These are phyloP conservation scores for Chionographis japonica DNA, from an alignment of 106 monocot genomes.

Conservation along the genomic window DNA sequence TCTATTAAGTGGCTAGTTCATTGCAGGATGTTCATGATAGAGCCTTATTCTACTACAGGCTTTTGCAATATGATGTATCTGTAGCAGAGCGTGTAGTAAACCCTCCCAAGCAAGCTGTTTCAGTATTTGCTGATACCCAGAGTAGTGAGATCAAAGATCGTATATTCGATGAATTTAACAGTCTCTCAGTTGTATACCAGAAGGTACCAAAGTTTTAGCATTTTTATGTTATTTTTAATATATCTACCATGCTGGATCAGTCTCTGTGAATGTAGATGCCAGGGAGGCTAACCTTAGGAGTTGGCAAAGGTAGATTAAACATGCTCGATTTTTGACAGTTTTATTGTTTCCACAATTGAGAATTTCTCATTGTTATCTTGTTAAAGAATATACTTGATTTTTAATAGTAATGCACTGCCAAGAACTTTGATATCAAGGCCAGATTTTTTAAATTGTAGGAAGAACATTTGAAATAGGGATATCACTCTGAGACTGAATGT, in stretches of 20 bases:
- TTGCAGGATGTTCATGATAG: constrained; percentile 99
- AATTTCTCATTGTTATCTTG: too few relatives aligned
- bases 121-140: constrained; percentile 95
- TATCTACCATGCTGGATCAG: background rate
- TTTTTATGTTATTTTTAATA: background rate
- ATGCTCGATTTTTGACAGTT: too few relatives aligned
- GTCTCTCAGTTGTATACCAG: constrained; percentile 84
- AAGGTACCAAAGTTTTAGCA: constrained; percentile 45
- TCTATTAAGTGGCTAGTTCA: constrained; percentile 10
- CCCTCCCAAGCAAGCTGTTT: constrained; percentile 98
- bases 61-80: constrained; percentile 84
- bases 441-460: too few relatives aligned
- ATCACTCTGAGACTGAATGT: too few relatives aligned
- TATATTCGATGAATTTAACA: constrained; percentile 98
- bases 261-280: background rate
- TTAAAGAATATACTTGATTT: too few relatives aligned
- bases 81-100: constrained; percentile 84
- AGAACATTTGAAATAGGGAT: too few relatives aligned
- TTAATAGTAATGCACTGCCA: too few relatives aligned
- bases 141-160: constrained; percentile 97
- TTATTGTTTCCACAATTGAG: too few relatives aligned
- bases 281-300: background rate
- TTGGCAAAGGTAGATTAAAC: too few relatives aligned
- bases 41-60: constrained; percentile 97
- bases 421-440: too few relatives aligned